phyloP scores from a whole-genome alignment of 192 early-diverging fungal genomes.

The Coemansia biformis region DNA sequence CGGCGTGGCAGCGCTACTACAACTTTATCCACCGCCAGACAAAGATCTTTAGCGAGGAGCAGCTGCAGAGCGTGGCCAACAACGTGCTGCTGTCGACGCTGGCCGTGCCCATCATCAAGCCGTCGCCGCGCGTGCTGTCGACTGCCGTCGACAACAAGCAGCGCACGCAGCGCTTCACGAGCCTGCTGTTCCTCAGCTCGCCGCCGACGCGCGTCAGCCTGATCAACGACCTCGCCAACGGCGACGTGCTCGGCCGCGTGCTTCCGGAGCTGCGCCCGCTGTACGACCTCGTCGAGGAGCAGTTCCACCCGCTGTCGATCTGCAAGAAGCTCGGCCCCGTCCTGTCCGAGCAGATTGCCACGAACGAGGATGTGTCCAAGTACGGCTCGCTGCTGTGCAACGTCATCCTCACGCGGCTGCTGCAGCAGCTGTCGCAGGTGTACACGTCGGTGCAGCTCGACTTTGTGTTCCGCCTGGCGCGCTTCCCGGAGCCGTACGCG shows the following conservation, averaged over 20 bases:
- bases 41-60: slow-evolving; percentile 77
- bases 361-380: slow-evolving; percentile 72
- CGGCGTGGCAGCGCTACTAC: slow-evolving; percentile 92
- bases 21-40: slow-evolving; percentile 67
- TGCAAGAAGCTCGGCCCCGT: slow-evolving; percentile 94
- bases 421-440: slow-evolving; percentile 98
- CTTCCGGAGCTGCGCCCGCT: slow-evolving; percentile 85
- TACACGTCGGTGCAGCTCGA: slow-evolving; percentile 97
- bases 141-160: slow-evolving; percentile 72
- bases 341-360: slow-evolving; percentile 59
- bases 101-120: slow-evolving; percentile 92
- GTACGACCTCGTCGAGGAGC: slow-evolving; percentile 94
- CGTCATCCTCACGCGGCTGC: slow-evolving; percentile 92
- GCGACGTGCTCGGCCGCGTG: slow-evolving; percentile 79
- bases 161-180: slow-evolving; percentile 74
- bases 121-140: slow-evolving; percentile 66
- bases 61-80: slow-evolving; percentile 86
- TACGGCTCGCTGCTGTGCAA: slow-evolving; percentile 93
- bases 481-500: slow-evolving; percentile 81
- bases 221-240: slow-evolving; percentile 84
- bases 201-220: slow-evolving; percentile 85
- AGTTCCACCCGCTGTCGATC: slow-evolving; percentile 98
- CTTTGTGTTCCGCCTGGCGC: slow-evolving; percentile 80
- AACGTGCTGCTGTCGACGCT: slow-evolving; percentile 90
- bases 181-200: slow-evolving; percentile 76